Base-by-base conservation (phyloP, 129 eudicot species). In the Rutidosis leptorrhynchoides region DNA sequence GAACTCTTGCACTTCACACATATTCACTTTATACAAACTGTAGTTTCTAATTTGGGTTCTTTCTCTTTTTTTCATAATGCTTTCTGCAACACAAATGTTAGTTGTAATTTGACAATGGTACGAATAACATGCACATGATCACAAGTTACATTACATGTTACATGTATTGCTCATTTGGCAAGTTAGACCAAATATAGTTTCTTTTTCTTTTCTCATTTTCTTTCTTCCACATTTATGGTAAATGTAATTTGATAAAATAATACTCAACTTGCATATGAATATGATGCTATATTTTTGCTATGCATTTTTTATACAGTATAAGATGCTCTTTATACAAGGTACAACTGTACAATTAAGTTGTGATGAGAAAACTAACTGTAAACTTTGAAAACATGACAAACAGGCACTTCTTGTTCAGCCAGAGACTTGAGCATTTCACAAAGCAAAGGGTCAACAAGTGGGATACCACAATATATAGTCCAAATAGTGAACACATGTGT, bases 361-460 rank as follows among this genome's bases (percentile, higher is more conserved):
- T 22, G 53, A 9, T 37, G 17, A 62, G 22, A 64, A 4, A 64
- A 25, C 35, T 20, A 46, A 62, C 24, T 29, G 30, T 2, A 22
- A 0, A 6, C 20, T 72, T 17, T 14, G 8, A 15, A 22, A 23
- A 29, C 28, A 46, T 28, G 37, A 32, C 25, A 59, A 20, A 12
- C 63, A 83, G 88, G 82, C 35, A 17, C 72, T 2, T 40, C 66
- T 14, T 87, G 87, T 65, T 68, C 84, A 63, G 70, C 62, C 21
- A 78, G 84, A 75, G 95, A 87, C 55, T 73, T 87, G 64, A 83
- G 95, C 77, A 81, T 87, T 49, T 78, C 95, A 67, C 87, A 87
- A 62, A 87, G 95, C 81, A 67, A 60, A 60, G 83, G 80, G 72
- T 74, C 82, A 59, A 71, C 87, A 27, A 59, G 53, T 22, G 95